Evolutionary conservation across 352 stramenopile species (phyloP), one percentile per base, ranked within the genome.

Genomic region (Globisporangium barbulae): DNA sequence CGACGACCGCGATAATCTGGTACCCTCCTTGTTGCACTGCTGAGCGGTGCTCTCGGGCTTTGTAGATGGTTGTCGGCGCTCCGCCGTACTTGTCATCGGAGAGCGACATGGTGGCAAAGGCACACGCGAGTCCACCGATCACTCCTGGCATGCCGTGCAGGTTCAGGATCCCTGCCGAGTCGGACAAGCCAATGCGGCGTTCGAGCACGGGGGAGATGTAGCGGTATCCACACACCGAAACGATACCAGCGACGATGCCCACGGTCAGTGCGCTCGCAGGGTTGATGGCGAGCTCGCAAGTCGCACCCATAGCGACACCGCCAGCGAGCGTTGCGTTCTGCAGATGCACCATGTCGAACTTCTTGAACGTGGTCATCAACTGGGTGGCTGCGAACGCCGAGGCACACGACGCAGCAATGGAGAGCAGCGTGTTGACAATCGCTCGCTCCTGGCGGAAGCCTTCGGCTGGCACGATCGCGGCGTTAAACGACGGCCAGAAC

Each of bases 401-500:
- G 0, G 71, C 74, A 21, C 81, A 92, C 12, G 78, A 86, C 1
- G 80, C 75, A 15, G 72, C 69, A 41, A 96, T 87, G 21, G 81
- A 84, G 22, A 94, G 71, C 9, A 95, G 67, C 2, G 88, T 96
- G 71, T 92, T 85, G 61, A 95, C 75, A 33, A 95, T 63, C 12
- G 77, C 86, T 10, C 74, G 76, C 22, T 91, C 76, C 58, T 96
- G 80, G 47, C 88, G 81, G 58, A 85, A 90, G 6, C 72, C 78
- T 1, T 81, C 71, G 0, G 63, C 62, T 8, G 69, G 72, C 30
- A 91, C 85, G 9, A 93, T 69, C 25, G 86, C 86, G 1, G 78
- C 73, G 53, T 94, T 93, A 75, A 96, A 96, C 7, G 75, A 90
- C 22, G 88, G 86, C 88, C 88, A 96, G 67, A 87, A 96, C 70